These are phyloP conservation scores for Melampsora americana DNA, from an alignment of 1,284 basidiomycete species.

Conservation along the genomic window DNA sequence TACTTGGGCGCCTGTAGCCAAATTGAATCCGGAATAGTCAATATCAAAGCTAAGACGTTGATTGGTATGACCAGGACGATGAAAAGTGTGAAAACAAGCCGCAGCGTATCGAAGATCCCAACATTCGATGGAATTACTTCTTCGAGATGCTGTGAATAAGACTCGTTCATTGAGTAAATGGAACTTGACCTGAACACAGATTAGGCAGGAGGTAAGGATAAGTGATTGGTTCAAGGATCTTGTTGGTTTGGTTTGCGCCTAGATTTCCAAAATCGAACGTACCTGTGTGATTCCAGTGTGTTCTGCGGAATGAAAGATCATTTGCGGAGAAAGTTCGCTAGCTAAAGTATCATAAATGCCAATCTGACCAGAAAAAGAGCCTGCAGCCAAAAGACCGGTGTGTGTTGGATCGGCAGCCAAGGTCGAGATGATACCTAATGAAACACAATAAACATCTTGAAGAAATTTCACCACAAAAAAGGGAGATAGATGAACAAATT, in stretches of 20 bases:
- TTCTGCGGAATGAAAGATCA: conserved; percentile 47
- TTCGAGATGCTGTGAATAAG: conserved; percentile 73
- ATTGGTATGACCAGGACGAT: conserved; percentile 61
- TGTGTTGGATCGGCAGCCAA: conserved; percentile 70
- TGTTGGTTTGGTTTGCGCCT: not conserved
- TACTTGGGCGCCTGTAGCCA: conserved; percentile 71
- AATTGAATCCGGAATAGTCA: conserved; percentile 65
- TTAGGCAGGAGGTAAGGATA: not conserved
- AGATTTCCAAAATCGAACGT: not conserved
- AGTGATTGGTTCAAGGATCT: not conserved
- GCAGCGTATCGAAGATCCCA: conserved; percentile 72
- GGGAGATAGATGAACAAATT: conserved; percentile 14
- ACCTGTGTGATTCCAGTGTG: conserved; percentile 71
- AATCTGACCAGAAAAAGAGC: conserved; percentile 63
- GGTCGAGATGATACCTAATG: conserved; percentile 73
- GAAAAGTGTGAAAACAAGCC: conserved; percentile 58
- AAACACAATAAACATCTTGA: not conserved
- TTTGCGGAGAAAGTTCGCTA: conserved; percentile 50
- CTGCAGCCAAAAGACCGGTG: conserved; percentile 70
- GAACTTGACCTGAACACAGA: conserved; percentile 78
- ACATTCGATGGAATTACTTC: conserved; percentile 64
- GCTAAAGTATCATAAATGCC: conserved; percentile 69
- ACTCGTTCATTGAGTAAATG: conserved; percentile 69
- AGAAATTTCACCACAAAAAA: not conserved
- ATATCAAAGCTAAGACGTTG: conserved; percentile 74